phyloP scores from a whole-genome alignment of 2,329 filamentous ascomycete genomes.

The Penicillium olsonii region DNA sequence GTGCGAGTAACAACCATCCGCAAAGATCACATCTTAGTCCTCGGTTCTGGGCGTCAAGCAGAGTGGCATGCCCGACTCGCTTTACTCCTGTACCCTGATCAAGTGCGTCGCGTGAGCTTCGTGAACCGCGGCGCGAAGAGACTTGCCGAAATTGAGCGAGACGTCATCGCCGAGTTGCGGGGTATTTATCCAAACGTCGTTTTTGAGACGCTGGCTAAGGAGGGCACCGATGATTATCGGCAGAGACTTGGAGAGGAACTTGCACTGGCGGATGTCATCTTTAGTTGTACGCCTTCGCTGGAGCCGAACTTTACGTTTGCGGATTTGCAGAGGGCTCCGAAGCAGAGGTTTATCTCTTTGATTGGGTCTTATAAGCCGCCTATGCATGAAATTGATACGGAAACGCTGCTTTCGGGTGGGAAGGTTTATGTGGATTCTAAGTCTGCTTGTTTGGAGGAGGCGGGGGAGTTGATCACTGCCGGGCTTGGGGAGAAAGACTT shows the following conservation, averaged over 20 bases:
- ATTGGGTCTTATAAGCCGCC: constrained; percentile 59
- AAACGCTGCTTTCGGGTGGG: constrained; percentile 55
- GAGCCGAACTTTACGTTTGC: constrained; percentile 45
- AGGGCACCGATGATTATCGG: constrained; percentile 59
- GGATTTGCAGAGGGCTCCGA: constrained; percentile 38
- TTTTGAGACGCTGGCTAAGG: constrained; percentile 53
- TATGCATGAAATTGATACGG: constrained; percentile 53
- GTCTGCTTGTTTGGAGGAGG: constrained; percentile 48
- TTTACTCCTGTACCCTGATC: constrained; percentile 48
- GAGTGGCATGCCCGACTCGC: constrained; percentile 53
- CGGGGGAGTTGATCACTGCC: constrained; percentile 50
- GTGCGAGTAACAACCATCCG: constrained; percentile 40
- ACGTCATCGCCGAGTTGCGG: constrained; percentile 36
- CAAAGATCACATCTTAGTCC: constrained; percentile 45
- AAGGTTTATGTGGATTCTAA: constrained; percentile 67
- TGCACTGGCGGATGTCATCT: constrained; percentile 45
- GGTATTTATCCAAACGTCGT: constrained; percentile 39
- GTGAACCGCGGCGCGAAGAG: constrained; percentile 69
- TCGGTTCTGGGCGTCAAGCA: constrained; percentile 53
- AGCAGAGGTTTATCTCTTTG: constrained; percentile 50
- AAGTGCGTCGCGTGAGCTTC: constrained; percentile 68
- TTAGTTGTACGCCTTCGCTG: constrained; percentile 52
- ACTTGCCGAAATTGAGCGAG: constrained; percentile 49
- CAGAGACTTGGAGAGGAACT: constrained; percentile 31
- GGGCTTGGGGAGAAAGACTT: constrained; percentile 39